These are phyloP conservation scores for Infundibulicybe gibba DNA, from an alignment of 768 basidiomycete genomes.

Conservation along the genomic window DNA sequence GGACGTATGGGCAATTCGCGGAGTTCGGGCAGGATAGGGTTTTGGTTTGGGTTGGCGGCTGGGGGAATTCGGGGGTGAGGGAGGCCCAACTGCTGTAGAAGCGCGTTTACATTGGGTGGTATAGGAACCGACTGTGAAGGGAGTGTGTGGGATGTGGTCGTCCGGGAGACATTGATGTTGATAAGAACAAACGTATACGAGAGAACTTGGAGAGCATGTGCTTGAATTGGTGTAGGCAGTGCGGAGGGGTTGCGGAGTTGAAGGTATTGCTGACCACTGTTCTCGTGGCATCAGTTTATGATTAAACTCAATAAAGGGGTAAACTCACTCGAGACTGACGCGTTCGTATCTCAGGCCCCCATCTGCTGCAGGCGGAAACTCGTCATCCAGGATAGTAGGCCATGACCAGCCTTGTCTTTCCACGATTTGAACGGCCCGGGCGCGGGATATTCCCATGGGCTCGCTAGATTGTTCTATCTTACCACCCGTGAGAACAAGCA, in stretches of 20 bases:
- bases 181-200: constrained; percentile 53
- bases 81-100: constrained; percentile 64
- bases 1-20: constrained; percentile 65
- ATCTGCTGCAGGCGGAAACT: constrained; percentile 34
- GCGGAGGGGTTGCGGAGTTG: constrained; percentile 40
- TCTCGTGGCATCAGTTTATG: constrained; percentile 8
- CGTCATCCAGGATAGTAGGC: constrained; percentile 46
- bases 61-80: constrained; percentile 41
- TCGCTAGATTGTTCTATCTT: constrained; percentile 1
- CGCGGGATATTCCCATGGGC: constrained; percentile 14
- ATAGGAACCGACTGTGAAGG: constrained; percentile 26
- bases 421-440: constrained; percentile 27
- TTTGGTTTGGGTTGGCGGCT: constrained; percentile 26
- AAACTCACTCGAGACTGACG: constrained; percentile 35
- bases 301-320: not conserved
- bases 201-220: constrained; percentile 62
- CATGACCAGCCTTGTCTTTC: constrained; percentile 42
- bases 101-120: constrained; percentile 52
- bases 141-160: constrained; percentile 15
- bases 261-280: constrained; percentile 52
- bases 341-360: constrained; percentile 40
- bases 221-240: constrained; percentile 54
- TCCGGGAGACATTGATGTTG: constrained; percentile 24
- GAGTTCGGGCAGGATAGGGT: constrained; percentile 33
- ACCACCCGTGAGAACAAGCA: constrained; percentile 27